Evolutionary conservation across 495 filamentous ascomycete species (phyloP), one percentile per base, ranked within the genome.

Genomic region (Alectoria sarmentosa): DNA sequence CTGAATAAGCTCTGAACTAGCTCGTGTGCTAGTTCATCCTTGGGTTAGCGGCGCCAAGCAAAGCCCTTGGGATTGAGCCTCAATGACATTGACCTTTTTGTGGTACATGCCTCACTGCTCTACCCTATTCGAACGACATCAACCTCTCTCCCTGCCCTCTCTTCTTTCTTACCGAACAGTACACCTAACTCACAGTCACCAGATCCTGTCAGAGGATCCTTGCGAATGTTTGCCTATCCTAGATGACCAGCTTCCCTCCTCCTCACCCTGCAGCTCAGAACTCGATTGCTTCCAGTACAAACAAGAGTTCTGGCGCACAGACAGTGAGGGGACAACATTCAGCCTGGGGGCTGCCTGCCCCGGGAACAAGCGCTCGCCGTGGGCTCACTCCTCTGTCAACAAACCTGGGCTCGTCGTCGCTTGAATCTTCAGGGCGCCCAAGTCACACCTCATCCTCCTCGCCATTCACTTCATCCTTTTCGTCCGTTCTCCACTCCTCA

Each of bases 341-440:
- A 75, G 77, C 80, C 71, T 88, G 85, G 85, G 84, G 81, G 75
- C 75, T 78, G 67, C 77, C 83, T 72, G 75, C 75, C 75, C 78
- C 83, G 71, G 83, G 84, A 75, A 80, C 83, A 68, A 75, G 74
- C 72, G 77, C 79, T 74, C 83, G 83, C 71, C 81, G 83, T 75
- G 83, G 81, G 70, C 79, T 88, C 71, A 81, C 85, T 69, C 84
- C 86, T 69, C 79, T 88, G 69, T 86, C 84, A 66, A 83, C 75
- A 59, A 74, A 81, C 67, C 72, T 82, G 65, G 75, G 76, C 58
- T 79, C 80, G 39, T 69, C 73, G 62, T 73, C 74, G 67, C 73
- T 80, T 71, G 75, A 79, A 68, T 69, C 70, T 60, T 73, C 72
- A 21, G 75, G 70, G 61, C 81, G 77, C 63, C 78, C 77, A 66